Percentiles rank a stretch among this genome's conserved stretches.
Conservation (phyloP, 2,329 filamentous ascomycete genomes). For the Penicillium corylophilum region DNA sequence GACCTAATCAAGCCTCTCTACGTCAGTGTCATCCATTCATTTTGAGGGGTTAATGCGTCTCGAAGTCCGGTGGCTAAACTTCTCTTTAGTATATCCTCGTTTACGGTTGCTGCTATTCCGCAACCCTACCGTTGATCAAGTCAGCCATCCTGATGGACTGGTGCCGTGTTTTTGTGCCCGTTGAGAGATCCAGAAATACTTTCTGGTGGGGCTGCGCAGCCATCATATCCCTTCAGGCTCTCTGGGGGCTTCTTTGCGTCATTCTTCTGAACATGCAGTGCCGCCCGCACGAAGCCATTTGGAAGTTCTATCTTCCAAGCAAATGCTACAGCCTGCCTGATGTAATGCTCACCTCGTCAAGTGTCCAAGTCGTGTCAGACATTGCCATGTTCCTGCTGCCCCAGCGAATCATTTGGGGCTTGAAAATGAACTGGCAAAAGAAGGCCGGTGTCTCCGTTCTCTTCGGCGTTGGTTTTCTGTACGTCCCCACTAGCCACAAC, state of each 20-base stretch:
- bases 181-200: slow-evolving; percentile 20
- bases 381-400: slow-evolving; percentile 36
- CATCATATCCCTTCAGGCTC: slow-evolving; percentile 32
- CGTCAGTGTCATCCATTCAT: slow-evolving; percentile 4
- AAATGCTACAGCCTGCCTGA: slow-evolving; percentile 32
- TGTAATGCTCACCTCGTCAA: slow-evolving; percentile 31
- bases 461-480: slow-evolving; percentile 37
- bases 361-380: slow-evolving; percentile 36
- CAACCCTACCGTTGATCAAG: slow-evolving; percentile 42
- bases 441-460: slow-evolving; percentile 33
- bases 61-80: background rate
- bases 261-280: slow-evolving; percentile 39
- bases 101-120: slow-evolving; percentile 38
- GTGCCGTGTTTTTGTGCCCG: slow-evolving; percentile 39
- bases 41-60: background rate
- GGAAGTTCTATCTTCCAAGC: slow-evolving; percentile 32
- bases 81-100: slow-evolving; percentile 31
- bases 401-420: slow-evolving; percentile 36
- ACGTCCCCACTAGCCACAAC: slow-evolving; percentile 12
- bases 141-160: slow-evolving; percentile 47
- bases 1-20: slow-evolving; percentile 18
- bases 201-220: slow-evolving; percentile 40
- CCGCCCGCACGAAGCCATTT: slow-evolving; percentile 34
- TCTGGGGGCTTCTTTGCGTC: slow-evolving; percentile 29
- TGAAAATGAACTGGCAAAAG: slow-evolving; percentile 32